These are phyloP conservation scores for Chionographis japonica DNA, from an alignment of 106 monocot species.

Conservation along the genomic window DNA sequence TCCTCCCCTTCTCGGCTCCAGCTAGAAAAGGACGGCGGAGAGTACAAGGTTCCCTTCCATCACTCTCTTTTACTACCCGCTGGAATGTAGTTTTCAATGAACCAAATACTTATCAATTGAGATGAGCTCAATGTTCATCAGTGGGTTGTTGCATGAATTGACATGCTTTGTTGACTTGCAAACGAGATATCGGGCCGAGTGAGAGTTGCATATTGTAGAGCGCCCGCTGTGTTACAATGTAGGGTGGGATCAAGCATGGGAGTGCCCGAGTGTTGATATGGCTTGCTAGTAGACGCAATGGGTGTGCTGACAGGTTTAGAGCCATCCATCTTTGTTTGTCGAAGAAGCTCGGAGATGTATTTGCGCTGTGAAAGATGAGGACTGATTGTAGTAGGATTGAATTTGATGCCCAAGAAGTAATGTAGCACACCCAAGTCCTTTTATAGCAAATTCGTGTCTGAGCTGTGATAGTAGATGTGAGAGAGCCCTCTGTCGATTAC, in stretches of 20 bases:
- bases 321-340: background rate
- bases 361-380: background rate
- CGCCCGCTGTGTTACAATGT: background rate
- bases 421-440: background rate
- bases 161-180: constrained; percentile 1
- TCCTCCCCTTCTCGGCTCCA: too few relatives aligned
- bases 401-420: constrained; percentile 1
- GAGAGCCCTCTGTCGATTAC: background rate
- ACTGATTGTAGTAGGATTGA: background rate
- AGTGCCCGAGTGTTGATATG: background rate
- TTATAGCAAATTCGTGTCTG: background rate
- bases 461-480: background rate
- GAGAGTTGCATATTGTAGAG: constrained; percentile 1
- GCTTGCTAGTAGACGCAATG: background rate
- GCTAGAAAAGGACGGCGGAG: too few relatives aligned
- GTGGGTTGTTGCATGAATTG: constrained; percentile 1
- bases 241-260: background rate
- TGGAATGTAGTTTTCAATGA: too few relatives aligned
- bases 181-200: background rate
- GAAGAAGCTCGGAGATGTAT: constrained; percentile 2
- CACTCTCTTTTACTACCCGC: too few relatives aligned
- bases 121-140: background rate
- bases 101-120: too few relatives aligned
- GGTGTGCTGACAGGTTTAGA: constrained; percentile 1
- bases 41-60: too few relatives aligned